Conservation (phyloP, 225 moss, liverwort and hornwort species). For the Anthoceros angustus region DNA sequence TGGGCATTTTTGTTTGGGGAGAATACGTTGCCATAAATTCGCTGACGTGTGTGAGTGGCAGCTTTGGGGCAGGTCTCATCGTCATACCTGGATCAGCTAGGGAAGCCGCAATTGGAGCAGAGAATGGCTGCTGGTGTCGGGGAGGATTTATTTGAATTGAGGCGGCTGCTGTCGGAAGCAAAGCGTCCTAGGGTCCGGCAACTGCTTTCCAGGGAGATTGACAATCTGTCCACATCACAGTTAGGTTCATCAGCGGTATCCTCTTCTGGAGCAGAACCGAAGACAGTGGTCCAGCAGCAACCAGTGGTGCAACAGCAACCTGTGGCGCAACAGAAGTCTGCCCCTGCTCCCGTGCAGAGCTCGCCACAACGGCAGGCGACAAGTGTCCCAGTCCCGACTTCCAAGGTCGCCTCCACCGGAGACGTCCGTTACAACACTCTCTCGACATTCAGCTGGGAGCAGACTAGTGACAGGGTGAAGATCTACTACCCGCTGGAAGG, state of each 20-base stretch:
- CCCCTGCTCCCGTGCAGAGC: constrained; percentile 6
- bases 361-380: neutral
- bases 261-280: neutral
- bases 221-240: constrained; percentile 6
- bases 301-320: neutral
- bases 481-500: constrained; percentile 19
- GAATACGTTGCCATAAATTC: too few relatives aligned
- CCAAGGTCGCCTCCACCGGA: neutral
- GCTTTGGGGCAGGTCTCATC: neutral
- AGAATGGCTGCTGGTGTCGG: constrained; percentile 14
- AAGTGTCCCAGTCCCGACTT: neutral
- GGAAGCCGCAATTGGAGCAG: neutral
- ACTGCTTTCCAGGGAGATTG: constrained; percentile 11
- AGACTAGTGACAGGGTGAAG: constrained; percentile 15
- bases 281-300: too few relatives aligned
- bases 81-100: neutral
- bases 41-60: neutral
- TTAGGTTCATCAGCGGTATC: neutral
- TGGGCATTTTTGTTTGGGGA: too few relatives aligned
- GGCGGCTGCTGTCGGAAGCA: constrained; percentile 6
- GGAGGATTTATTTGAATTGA: constrained; percentile 14
- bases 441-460: constrained; percentile 19
- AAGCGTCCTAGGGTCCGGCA: constrained; percentile 17
- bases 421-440: constrained; percentile 11
- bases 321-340: neutral